A percentile compares a stretch with the other conserved stretches of the same genome.
phyloP scores from a whole-genome alignment of 1,139 yeast genomes.

The Yamadazyma diospyri region DNA sequence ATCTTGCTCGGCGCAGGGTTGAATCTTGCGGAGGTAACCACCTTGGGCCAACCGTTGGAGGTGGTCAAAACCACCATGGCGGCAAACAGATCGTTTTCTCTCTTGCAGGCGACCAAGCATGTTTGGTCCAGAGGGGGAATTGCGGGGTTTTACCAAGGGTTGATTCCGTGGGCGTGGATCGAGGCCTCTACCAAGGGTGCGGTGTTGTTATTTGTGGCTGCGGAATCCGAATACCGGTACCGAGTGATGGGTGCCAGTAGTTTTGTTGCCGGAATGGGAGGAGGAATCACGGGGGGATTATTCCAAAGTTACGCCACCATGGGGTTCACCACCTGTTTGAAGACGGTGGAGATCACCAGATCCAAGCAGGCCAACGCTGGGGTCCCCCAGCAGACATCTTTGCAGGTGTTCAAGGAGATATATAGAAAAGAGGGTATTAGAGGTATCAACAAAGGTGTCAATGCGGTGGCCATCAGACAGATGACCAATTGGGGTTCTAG shows the following conservation, averaged over 20 bases:
- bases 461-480: slow-evolving; percentile 98
- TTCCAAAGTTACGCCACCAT: slow-evolving; percentile 95
- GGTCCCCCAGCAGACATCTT: slow-evolving; percentile 63
- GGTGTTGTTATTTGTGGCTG: slow-evolving; percentile 86
- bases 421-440: slow-evolving; percentile 81
- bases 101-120: slow-evolving; percentile 64
- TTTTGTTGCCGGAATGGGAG: slow-evolving; percentile 85
- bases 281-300: slow-evolving; percentile 93
- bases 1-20: slow-evolving; percentile 91
- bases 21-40: slow-evolving; percentile 88
- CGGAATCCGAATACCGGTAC: slow-evolving; percentile 84
- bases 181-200: slow-evolving; percentile 99
- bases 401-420: slow-evolving; percentile 82
- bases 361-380: slow-evolving; percentile 74
- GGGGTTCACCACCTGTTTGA: slow-evolving; percentile 98
- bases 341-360: slow-evolving; percentile 95
- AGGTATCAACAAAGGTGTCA: slow-evolving; percentile 96
- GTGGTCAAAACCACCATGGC: slow-evolving; percentile 98
- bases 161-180: slow-evolving; percentile 99
- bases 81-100: slow-evolving; percentile 75
- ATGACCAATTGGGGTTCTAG: slow-evolving; percentile 99
- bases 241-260: slow-evolving; percentile 61
- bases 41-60: slow-evolving; percentile 95
- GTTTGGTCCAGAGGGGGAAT: slow-evolving; percentile 95
- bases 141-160: slow-evolving; percentile 90